Conservation (phyloP, 2,329 filamentous ascomycete species). For the Penicillium sp. region DNA sequence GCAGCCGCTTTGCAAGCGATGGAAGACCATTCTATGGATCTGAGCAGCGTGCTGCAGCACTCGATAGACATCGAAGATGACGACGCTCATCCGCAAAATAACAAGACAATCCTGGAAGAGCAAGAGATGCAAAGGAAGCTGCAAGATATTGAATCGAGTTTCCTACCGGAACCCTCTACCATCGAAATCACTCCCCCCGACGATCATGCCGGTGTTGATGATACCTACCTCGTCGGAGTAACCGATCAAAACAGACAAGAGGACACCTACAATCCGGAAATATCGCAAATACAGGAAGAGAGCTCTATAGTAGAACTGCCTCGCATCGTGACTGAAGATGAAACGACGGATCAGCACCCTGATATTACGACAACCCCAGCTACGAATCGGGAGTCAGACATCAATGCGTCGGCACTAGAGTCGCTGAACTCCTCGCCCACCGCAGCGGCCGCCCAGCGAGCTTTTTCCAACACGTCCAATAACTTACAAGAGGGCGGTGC, state of each 20-base stretch:
- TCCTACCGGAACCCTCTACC: constrained; percentile 53
- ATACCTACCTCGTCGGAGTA: constrained; percentile 43
- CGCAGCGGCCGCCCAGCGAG: constrained; percentile 39
- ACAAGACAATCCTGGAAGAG: constrained; percentile 50
- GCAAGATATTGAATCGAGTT: constrained; percentile 62
- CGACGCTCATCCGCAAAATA: constrained; percentile 28
- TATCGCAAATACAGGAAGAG: constrained; percentile 16
- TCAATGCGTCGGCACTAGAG: constrained; percentile 38
- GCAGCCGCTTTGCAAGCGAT: background rate
- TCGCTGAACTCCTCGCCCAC: constrained; percentile 44
- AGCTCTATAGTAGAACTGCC: constrained; percentile 2
- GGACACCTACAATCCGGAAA: constrained; percentile 24
- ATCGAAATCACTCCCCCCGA: constrained; percentile 32
- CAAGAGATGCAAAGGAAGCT: constrained; percentile 57
- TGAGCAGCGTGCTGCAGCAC: constrained; percentile 3
- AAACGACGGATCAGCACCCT: background rate
- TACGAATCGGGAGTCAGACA: constrained; percentile 20
- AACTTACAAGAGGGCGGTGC: constrained; percentile 6
- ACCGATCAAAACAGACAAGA: constrained; percentile 12
- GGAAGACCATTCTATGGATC: background rate
- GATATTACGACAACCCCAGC: constrained; percentile 14
- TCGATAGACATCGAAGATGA: constrained; percentile 16
- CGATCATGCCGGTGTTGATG: constrained; percentile 32
- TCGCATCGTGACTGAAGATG: constrained; percentile 14
- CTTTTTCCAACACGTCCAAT: constrained; percentile 29